phyloP scores from a whole-genome alignment of 441 rosid species.

The Populus hybrid region DNA sequence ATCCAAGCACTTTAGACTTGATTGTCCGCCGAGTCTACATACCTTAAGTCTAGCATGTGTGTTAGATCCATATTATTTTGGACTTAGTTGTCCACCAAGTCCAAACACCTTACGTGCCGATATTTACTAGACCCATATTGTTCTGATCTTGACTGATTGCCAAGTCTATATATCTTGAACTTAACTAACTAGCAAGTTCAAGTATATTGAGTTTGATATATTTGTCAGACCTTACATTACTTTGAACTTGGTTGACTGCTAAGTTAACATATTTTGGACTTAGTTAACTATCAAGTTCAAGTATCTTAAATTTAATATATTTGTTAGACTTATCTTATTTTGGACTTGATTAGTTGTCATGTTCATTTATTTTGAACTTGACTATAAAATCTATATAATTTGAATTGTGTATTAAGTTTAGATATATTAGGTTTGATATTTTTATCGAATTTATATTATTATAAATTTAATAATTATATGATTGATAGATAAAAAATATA shows the following conservation, averaged over 20 bases:
- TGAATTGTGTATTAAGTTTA: too few species aligned
- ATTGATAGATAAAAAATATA: rapidly evolving
- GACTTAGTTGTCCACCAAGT: rapidly evolving
- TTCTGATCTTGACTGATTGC: rapidly evolving
- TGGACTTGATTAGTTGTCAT: too few species aligned
- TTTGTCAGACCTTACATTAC: rapidly evolving
- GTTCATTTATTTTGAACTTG: too few species aligned
- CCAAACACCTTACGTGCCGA: rapidly evolving
- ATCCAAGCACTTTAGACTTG: too few species aligned
- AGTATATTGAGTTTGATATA: too few species aligned
- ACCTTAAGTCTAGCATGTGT: too few species aligned
- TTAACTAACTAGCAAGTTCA: rapidly evolving
- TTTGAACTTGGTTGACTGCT: rapidly evolving
- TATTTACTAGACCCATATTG: rapidly evolving
- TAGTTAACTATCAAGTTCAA: rapidly evolving
- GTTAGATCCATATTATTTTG: rapidly evolving
- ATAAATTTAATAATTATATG: too few species aligned
- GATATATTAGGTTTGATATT: too few species aligned
- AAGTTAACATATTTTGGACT: rapidly evolving
- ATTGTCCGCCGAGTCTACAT: rapidly evolving
- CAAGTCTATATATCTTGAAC: rapidly evolving
- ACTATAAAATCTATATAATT: too few species aligned
- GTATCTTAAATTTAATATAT: too few species aligned
- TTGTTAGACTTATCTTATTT: too few species aligned
- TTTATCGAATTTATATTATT: too few species aligned